These are phyloP conservation scores for Vigna reflexopilosa DNA, from an alignment of 306 rosid species.

Conservation along the genomic window DNA sequence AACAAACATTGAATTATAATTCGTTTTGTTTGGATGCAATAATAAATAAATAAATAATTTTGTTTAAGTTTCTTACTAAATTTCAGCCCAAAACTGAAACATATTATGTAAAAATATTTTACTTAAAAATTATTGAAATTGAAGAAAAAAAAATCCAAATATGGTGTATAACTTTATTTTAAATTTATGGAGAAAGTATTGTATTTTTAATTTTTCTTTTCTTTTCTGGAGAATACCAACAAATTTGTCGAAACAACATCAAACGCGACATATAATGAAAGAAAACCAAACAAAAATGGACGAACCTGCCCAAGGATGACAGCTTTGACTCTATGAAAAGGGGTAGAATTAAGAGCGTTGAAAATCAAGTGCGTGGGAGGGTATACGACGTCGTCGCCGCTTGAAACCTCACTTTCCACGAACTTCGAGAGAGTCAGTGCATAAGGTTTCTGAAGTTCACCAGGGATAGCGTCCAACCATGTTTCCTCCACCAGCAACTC, in stretches of 20 bases:
- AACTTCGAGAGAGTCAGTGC: slow-evolving; percentile 68
- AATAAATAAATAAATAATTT: too few relatives aligned
- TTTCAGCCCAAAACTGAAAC: background rate
- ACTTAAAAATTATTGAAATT: background rate
- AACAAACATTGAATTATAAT: too few relatives aligned
- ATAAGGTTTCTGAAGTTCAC: slow-evolving; percentile 79
- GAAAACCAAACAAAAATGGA: background rate
- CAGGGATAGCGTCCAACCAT: slow-evolving; percentile 75
- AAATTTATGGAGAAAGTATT: background rate
- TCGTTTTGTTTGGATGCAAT: background rate
- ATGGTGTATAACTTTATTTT: too few relatives aligned
- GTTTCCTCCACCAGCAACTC: slow-evolving; percentile 81
- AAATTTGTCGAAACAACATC: background rate
- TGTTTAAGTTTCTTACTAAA: too few relatives aligned
- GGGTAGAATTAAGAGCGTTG: slow-evolving; percentile 90
- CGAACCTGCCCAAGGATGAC: slow-evolving; percentile 84
- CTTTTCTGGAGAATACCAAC: too few relatives aligned
- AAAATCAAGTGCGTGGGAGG: slow-evolving; percentile 90
- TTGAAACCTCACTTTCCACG: slow-evolving; percentile 62
- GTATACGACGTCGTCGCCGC: slow-evolving; percentile 54
- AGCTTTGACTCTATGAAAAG: slow-evolving; percentile 75
- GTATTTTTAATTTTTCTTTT: too few relatives aligned
- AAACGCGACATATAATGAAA: background rate
- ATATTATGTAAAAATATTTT: too few relatives aligned
- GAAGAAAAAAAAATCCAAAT: too few relatives aligned